A percentile compares a stretch with the other conserved stretches of the same genome.
phyloP scores from a whole-genome alignment of 1,139 yeast genomes.

The Magnusiomyces tetraspermus region DNA sequence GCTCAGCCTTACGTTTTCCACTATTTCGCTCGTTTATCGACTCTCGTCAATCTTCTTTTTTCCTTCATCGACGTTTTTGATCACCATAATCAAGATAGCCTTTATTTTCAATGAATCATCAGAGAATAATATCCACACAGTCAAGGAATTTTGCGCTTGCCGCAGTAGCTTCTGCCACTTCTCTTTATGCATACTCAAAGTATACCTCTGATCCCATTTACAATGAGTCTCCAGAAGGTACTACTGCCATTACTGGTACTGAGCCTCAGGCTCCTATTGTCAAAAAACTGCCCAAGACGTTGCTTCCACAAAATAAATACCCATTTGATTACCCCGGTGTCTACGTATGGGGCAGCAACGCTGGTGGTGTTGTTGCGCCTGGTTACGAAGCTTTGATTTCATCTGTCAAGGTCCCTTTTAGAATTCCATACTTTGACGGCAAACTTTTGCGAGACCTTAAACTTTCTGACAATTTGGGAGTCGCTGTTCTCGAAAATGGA shows the following conservation, averaged over 20 bases:
- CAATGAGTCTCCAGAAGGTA: not conserved
- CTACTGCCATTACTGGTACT: not conserved
- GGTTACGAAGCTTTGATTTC: constrained; percentile 22
- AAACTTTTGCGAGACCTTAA: constrained; percentile 50
- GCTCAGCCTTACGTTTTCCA: not conserved
- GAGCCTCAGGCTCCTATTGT: not conserved
- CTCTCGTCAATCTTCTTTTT: not conserved
- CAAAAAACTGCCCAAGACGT: not conserved
- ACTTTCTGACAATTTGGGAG: constrained; percentile 45
- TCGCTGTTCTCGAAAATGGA: constrained; percentile 63
- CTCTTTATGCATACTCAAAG: not conserved
- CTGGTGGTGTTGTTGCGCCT: constrained; percentile 35
- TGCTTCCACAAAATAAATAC: not conserved
- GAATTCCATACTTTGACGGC: constrained; percentile 58
- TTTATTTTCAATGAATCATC: not conserved
- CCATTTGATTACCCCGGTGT: constrained; percentile 37
- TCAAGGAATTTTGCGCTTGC: not conserved
- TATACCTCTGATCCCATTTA: not conserved
- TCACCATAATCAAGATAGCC: not conserved
- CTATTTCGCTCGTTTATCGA: not conserved
- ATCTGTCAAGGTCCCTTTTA: constrained; percentile 43
- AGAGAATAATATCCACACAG: not conserved
- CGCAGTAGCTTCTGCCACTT: not conserved
- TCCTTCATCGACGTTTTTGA: not conserved
- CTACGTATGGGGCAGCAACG: constrained; percentile 45